Evolutionary conservation across 495 filamentous ascomycete genomes (phyloP), one percentile per base, ranked within the genome.

Genomic region (Extremus antarcticus): DNA sequence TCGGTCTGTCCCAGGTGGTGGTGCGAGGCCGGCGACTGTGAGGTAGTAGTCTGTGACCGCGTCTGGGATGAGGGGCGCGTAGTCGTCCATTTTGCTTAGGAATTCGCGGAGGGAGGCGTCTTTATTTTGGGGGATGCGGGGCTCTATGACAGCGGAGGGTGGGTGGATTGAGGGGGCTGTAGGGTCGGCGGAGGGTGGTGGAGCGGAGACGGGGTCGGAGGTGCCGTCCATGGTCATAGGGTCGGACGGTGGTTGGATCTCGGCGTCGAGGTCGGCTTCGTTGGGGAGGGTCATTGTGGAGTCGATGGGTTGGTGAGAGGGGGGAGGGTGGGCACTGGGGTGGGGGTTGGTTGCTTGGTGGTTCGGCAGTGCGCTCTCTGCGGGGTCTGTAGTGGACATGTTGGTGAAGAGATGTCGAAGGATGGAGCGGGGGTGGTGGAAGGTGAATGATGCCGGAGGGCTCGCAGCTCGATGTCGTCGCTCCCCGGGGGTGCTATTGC

Each of bases 11-110:
- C 86, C 78, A 19, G 87, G 87, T 19, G 88, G 85, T 3, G 92
- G 90, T 17, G 90, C 89, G 10, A 96, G 86, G 51, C 92, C 92
- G 65, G 89, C 88, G 62, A 92, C 83, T 16, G 90, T 91, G 71
- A 97, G 88, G 77, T 97, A 97, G 77, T 96, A 95, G 64, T 92
- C 83, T 62, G 90, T 97, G 25, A 98, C 91, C 11, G 92, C 92
- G 70, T 98, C 92, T 47, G 92, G 92, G 59, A 98, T 97, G 60
- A 98, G 94, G 17, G 92, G 92, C 45, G 92, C 90, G 72, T 95
- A 96, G 60, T 98, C 92, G 65, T 98, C 92, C 91, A 97, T 97
- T 76, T 91, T 95, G 38, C 76, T 74, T 10, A 98, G 68, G 64
- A 98, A 95, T 65, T 96, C 90, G 57, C 87, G 86, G 53, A 98